phyloP scores from a whole-genome alignment of 805 yeast genomes.

The Ascoidea asiatica region DNA sequence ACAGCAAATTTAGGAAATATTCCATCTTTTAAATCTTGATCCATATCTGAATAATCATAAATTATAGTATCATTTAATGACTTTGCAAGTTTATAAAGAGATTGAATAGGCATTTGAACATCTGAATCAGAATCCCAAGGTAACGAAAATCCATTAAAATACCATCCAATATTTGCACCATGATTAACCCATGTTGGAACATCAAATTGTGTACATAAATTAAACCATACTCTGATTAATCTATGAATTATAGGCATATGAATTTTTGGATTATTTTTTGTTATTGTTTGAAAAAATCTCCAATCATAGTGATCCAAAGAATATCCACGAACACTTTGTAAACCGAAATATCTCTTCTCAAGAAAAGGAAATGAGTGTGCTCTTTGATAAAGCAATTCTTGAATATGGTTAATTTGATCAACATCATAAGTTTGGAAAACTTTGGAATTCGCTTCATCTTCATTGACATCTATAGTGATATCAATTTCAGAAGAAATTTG shows the following conservation, averaged over 20 bases:
- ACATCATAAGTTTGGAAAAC: too few species aligned
- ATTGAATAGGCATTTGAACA: slow-evolving; percentile 39
- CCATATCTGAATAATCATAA: slow-evolving; percentile 27
- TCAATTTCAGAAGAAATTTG: too few species aligned
- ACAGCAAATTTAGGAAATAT: background rate
- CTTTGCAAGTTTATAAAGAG: slow-evolving; percentile 28
- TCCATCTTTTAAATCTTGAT: slow-evolving; percentile 27
- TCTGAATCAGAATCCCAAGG: slow-evolving; percentile 56
- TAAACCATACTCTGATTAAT: slow-evolving; percentile 38
- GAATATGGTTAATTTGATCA: background rate
- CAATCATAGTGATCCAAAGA: slow-evolving; percentile 35
- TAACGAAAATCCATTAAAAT: slow-evolving; percentile 41
- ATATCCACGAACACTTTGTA: slow-evolving; percentile 11
- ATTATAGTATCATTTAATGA: slow-evolving; percentile 35
- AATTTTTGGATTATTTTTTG: slow-evolving; percentile 20
- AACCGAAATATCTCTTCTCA: slow-evolving; percentile 1
- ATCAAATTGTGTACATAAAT: slow-evolving; percentile 30
- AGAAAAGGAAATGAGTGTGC: background rate
- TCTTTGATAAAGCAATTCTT: background rate
- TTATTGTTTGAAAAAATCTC: slow-evolving; percentile 41
- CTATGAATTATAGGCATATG: slow-evolving; percentile 23
- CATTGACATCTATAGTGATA: too few species aligned
- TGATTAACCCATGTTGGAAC: slow-evolving; percentile 49
- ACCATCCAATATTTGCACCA: slow-evolving; percentile 51
- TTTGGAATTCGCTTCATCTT: too few species aligned